Evolutionary conservation across 2,329 filamentous ascomycete species (phyloP), one percentile per base, ranked within the genome.

Genomic region (Epichloe gansuensis): DNA sequence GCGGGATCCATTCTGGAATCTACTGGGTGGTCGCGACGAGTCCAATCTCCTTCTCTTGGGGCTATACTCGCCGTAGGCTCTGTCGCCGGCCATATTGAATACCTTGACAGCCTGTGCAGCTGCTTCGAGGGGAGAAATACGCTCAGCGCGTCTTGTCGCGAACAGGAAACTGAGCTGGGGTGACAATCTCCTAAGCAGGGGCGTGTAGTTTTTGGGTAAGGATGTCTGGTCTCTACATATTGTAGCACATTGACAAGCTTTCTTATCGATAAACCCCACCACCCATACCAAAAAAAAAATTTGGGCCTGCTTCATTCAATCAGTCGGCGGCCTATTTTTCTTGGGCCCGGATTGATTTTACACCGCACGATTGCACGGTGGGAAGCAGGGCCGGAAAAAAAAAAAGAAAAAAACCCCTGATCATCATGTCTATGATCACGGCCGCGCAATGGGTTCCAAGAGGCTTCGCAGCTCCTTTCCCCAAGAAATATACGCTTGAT

Each of bases 361-460:
- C 11, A 40, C 5, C 40, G 40, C 27, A 43, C 3, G 15, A n/a
- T 45, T 27, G 31, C 40, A 12, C 17, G n/a, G 27, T 23, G 6
- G 17, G n/a, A 43, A 36, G 17, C 38, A 21, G 38, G 42, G 31
- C 35, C 13, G 12, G 3, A 23, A 15, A 3, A n/a, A 25, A n/a
- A 47, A 43, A 3, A 43, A 3, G 25, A 35, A 9, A n/a, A 13
- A 3, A n/a, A 27, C 7, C 21, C 13, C 21, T 41, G 45, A 23
- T n/a, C 46, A 46, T 58, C 49, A 79, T 78, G 75, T 84, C 84
- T 60, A 89, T 89, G 85, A 87, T 89, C 57, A 87, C 86, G 47
- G 80, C 84, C 23, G 80, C 85, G 21, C 71, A 83, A 49, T 89
- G 85, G 85, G 85, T 89, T 64, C 83, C 84, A 60, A 79, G 85